Percentiles rank a stretch among this genome's conserved stretches.
phyloP scores from a whole-genome alignment of 2,329 filamentous ascomycete genomes.

The Trichoderma endophyticum region DNA sequence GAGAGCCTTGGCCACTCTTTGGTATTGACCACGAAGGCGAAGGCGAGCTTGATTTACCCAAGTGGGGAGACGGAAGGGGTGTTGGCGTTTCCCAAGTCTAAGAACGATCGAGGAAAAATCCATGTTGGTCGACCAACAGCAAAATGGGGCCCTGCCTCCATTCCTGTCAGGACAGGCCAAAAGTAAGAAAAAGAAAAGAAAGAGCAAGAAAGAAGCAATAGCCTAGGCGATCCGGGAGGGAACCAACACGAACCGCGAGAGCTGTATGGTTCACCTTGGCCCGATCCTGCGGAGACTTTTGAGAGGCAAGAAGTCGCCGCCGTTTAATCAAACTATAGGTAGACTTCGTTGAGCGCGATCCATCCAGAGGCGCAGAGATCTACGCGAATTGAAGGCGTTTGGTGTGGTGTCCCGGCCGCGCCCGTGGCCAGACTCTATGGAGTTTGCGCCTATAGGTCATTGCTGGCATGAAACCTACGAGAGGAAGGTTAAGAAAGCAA shows the following conservation, averaged over 20 bases:
- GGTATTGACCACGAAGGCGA: not conserved
- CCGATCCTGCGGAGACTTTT: constrained; percentile 1
- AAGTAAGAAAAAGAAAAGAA: not conserved
- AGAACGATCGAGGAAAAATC: not conserved
- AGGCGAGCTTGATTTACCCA: not conserved
- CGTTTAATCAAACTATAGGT: constrained; percentile 12
- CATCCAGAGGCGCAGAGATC: not conserved
- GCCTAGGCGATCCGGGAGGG: not conserved
- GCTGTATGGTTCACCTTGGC: not conserved
- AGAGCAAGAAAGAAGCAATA: not conserved
- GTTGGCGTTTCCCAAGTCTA: not conserved
- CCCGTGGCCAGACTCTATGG: not conserved
- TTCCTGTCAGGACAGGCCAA: not conserved
- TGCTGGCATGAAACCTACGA: not conserved
- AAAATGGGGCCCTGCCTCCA: not conserved
- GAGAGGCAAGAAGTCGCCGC: not conserved
- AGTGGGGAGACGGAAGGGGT: constrained; percentile 5
- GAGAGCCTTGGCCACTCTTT: constrained; percentile 2
- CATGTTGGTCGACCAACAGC: constrained; percentile 10
- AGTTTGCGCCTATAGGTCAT: too few species aligned
- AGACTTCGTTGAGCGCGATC: not conserved
- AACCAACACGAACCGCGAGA: not conserved
- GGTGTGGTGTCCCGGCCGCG: not conserved
- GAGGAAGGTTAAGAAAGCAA: not conserved
- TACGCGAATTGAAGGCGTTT: not conserved